Percentiles rank a stretch among this genome's conserved stretches.
These are phyloP conservation scores for Kurtzmaniella cleridarum DNA, from an alignment of 805 yeast species.

Conservation along the genomic window DNA sequence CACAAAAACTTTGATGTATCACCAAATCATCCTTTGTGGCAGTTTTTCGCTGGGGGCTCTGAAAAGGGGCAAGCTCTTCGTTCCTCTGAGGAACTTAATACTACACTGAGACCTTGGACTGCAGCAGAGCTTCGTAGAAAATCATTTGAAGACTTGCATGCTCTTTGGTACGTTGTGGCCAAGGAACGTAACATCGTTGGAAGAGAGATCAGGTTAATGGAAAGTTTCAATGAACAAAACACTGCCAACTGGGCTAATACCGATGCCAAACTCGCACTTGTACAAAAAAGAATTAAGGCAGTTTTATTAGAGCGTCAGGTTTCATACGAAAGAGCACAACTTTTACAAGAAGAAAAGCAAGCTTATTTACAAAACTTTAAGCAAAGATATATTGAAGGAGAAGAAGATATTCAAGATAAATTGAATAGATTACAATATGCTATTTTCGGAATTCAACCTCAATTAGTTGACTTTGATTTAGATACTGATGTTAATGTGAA, in stretches of 20 bases:
- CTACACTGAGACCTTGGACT: constrained; percentile 74
- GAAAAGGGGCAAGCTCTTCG: constrained; percentile 56
- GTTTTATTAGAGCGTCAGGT: constrained; percentile 82
- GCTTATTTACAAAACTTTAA: constrained; percentile 54
- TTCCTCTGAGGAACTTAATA: constrained; percentile 44
- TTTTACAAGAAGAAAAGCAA: constrained; percentile 38
- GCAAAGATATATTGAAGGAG: constrained; percentile 52
- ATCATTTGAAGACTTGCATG: constrained; percentile 86
- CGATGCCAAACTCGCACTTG: constrained; percentile 30
- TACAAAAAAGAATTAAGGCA: constrained; percentile 62
- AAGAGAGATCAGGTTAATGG: constrained; percentile 65
- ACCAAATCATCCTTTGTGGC: constrained; percentile 93
- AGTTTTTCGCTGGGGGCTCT: constrained; percentile 58
- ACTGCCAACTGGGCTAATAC: constrained; percentile 34
- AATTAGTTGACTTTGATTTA: constrained; percentile 50
- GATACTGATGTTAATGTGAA: constrained; percentile 44
- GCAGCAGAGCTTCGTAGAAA: constrained; percentile 86
- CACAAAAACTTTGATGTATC: constrained; percentile 63
- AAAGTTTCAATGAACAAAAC: constrained; percentile 11
- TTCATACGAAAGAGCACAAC: constrained; percentile 57
- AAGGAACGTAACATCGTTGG: constrained; percentile 76
- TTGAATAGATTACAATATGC: constrained; percentile 78
- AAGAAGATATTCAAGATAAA: constrained; percentile 53
- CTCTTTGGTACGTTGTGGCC: constrained; percentile 82
- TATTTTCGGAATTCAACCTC: constrained; percentile 77